Conservation (phyloP, 768 basidiomycete genomes). For the Fomitopsis pulvina region DNA sequence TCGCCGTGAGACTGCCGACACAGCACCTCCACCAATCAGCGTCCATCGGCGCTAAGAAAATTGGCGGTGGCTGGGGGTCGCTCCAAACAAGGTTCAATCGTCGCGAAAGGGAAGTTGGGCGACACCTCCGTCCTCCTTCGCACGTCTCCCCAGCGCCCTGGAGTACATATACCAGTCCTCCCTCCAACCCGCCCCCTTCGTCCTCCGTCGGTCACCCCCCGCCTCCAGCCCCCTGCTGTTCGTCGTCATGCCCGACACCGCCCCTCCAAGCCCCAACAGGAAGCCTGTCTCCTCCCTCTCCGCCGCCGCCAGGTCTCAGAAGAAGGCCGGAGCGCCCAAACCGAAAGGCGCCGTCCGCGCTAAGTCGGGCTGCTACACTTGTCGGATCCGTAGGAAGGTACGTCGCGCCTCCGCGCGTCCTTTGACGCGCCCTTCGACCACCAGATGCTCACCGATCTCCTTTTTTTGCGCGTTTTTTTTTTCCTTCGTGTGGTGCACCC, state of each 20-base stretch:
- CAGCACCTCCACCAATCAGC: constrained; percentile 2
- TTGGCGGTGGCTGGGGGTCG: constrained; percentile 11
- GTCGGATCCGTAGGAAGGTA: constrained; percentile 82
- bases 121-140: constrained; percentile 12
- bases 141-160: constrained; percentile 21
- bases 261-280: constrained; percentile 25
- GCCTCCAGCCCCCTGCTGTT: constrained; percentile 5
- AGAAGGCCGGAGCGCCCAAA: constrained; percentile 53
- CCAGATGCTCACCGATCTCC: constrained; percentile 6
- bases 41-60: not conserved
- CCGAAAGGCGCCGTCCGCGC: constrained; percentile 78
- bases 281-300: constrained; percentile 26
- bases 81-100: constrained; percentile 3
- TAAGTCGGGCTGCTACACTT: constrained; percentile 87
- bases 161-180: constrained; percentile 31
- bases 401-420: constrained; percentile 11
- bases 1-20: not conserved
- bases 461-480: constrained; percentile 12
- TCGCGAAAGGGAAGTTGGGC: constrained; percentile 5
- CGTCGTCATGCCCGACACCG: constrained; percentile 27
- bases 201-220: constrained; percentile 12
- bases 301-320: constrained; percentile 22
- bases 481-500: constrained; percentile 14
- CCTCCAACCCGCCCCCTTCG: constrained; percentile 20
- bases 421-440: constrained; percentile 5